Percentiles rank a stretch among this genome's conserved stretches.
phyloP scores from a whole-genome alignment of 2,329 filamentous ascomycete genomes.

The Colletotrichum sp. region DNA sequence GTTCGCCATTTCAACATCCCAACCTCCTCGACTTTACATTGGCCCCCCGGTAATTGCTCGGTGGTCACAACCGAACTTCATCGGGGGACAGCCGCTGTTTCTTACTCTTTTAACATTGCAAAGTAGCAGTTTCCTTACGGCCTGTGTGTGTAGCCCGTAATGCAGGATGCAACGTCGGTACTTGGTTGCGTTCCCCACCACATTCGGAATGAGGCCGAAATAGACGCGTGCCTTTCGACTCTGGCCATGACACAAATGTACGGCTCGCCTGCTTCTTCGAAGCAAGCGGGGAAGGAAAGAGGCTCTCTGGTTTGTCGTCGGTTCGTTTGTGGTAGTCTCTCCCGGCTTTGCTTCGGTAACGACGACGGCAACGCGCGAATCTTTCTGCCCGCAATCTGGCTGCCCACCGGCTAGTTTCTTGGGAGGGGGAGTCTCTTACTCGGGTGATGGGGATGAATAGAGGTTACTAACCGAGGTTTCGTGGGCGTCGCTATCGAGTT shows the following conservation, averaged over 20 bases:
- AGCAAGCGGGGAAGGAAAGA: not conserved
- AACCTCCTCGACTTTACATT: not conserved
- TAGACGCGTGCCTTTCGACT: not conserved
- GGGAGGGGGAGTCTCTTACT: not conserved
- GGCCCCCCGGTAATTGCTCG: conserved; percentile 10
- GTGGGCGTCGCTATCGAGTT: not conserved
- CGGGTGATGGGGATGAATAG: not conserved
- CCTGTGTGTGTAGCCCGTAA: not conserved
- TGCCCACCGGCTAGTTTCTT: not conserved
- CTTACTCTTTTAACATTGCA: not conserved
- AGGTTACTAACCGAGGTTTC: not conserved
- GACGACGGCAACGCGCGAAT: not conserved
- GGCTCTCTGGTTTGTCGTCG: not conserved
- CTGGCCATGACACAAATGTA: not conserved
- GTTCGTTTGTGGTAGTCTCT: not conserved
- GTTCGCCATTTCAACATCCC: not conserved
- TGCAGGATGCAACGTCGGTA: conserved; percentile 12
- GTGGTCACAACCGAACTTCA: conserved; percentile 4
- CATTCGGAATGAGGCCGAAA: conserved; percentile 17
- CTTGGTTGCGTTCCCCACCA: conserved; percentile 9
- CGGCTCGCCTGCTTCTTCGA: not conserved
- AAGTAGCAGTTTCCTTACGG: not conserved
- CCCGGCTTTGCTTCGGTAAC: not conserved
- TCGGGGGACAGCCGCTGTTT: not conserved
- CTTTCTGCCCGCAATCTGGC: conserved; percentile 1